These are phyloP conservation scores for Haberlea rhodopensis DNA, from an alignment of 257 asterid species.

Conservation along the genomic window DNA sequence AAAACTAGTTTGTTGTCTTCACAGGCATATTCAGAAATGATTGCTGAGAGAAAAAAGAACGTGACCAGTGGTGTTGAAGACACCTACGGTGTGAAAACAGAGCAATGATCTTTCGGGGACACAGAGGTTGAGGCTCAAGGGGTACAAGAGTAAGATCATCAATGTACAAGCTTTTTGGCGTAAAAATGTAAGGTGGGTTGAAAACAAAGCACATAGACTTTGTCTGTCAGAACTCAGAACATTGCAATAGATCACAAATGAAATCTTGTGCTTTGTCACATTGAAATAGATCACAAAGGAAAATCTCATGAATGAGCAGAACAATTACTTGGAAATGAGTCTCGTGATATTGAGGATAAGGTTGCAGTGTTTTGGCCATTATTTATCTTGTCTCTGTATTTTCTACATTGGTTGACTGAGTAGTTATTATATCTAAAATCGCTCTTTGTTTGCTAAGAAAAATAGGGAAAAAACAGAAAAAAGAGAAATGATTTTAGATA, in stretches of 20 bases:
- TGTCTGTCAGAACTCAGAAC: not conserved
- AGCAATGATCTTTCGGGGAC: conserved; percentile 24
- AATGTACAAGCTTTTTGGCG: conserved; percentile 5
- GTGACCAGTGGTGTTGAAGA: conserved; percentile 63
- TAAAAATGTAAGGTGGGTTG: not conserved
- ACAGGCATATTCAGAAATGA: conserved; percentile 75
- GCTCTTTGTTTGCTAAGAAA: not conserved
- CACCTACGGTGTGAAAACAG: conserved; percentile 56
- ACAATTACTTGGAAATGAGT: not conserved
- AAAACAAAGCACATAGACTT: not conserved
- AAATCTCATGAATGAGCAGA: not conserved
- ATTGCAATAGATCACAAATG: not conserved
- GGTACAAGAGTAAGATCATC: not conserved
- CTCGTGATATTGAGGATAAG: not conserved
- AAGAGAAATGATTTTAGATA: too few species aligned
- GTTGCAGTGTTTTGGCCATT: not conserved
- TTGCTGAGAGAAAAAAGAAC: conserved; percentile 61
- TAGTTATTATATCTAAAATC: too few species aligned
- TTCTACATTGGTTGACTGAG: not conserved
- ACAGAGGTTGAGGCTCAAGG: not conserved
- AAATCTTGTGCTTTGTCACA: too few species aligned
- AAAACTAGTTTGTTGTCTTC: not conserved
- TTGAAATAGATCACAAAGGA: not conserved
- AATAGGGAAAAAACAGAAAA: too few species aligned
- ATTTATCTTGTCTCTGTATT: not conserved